Evolutionary conservation across 2,329 filamentous ascomycete species (phyloP).

Genomic region (Dichotomopilus funicola): DNA sequence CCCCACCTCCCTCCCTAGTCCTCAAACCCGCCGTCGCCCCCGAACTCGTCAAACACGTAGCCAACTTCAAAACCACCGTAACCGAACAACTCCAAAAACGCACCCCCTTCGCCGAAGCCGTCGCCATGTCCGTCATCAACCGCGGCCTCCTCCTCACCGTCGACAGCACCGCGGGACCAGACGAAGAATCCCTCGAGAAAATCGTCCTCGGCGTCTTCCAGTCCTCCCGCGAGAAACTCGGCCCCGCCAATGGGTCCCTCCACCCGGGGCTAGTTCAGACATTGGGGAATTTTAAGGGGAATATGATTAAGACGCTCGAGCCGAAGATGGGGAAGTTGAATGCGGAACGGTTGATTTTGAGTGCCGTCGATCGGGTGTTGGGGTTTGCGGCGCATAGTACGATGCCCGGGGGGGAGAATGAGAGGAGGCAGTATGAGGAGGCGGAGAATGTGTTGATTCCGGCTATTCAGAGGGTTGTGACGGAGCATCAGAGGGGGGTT

Average conservation of each 20-base stretch:
- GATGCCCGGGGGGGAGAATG: conserved; percentile 24
- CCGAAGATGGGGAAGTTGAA: conserved; percentile 35
- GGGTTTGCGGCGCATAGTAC: conserved; percentile 40
- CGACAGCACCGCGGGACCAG: conserved; percentile 31
- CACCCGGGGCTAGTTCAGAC: conserved; percentile 36
- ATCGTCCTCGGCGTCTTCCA: conserved; percentile 42
- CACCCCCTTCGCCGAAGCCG: conserved; percentile 37
- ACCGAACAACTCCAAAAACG: conserved; percentile 40
- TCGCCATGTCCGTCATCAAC: conserved; percentile 48
- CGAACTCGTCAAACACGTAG: conserved; percentile 36
- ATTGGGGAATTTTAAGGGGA: conserved; percentile 40
- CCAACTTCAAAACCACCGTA: conserved; percentile 42
- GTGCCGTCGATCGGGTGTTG: conserved; percentile 45
- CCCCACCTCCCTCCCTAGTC: conserved; percentile 2
- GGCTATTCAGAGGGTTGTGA: conserved; percentile 23
- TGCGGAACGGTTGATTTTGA: conserved; percentile 42
- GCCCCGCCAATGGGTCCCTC: conserved; percentile 21
- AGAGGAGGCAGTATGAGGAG: conserved; percentile 26
- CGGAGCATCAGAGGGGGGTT: conserved; percentile 18
- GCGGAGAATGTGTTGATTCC: conserved; percentile 30
- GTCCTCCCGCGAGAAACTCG: conserved; percentile 20
- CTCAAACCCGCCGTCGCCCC: conserved; percentile 37
- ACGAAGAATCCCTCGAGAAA: conserved; percentile 41
- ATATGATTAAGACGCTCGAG: conserved; percentile 39
- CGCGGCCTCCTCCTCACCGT: conserved; percentile 44